phyloP scores from a whole-genome alignment of 768 basidiomycete genomes.

The Pleurotus cornucopiae region DNA sequence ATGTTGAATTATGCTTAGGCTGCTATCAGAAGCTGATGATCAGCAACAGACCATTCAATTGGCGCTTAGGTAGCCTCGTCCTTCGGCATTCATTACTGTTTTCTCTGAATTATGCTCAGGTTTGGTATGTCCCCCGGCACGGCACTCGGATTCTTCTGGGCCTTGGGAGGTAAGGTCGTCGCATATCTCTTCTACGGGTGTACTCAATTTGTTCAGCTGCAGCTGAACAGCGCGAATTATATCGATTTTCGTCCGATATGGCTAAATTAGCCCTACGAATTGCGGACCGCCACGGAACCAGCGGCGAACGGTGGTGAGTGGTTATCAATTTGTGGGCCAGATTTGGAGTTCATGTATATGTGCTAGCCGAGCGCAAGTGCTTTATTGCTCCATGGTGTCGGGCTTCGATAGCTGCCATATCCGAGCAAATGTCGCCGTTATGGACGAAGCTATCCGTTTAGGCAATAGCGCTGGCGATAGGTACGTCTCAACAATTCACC shows the following conservation, averaged over 20 bases:
- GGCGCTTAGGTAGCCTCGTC: slow-evolving; percentile 47
- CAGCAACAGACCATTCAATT: slow-evolving; percentile 54
- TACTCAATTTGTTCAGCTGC: slow-evolving; percentile 32
- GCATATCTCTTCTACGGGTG: background rate
- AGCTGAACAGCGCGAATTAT: slow-evolving; percentile 58
- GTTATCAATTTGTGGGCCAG: background rate
- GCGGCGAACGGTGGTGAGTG: slow-evolving; percentile 61
- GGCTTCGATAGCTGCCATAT: slow-evolving; percentile 66
- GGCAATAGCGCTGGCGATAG: slow-evolving; percentile 66
- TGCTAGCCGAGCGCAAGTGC: slow-evolving; percentile 48
- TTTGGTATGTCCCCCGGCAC: slow-evolving; percentile 68
- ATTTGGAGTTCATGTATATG: slow-evolving; percentile 7
- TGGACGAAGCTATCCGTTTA: slow-evolving; percentile 61
- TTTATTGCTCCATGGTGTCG: slow-evolving; percentile 60
- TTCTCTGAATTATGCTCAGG: slow-evolving; percentile 24
- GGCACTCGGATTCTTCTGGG: slow-evolving; percentile 71
- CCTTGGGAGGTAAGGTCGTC: slow-evolving; percentile 45
- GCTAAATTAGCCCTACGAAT: slow-evolving; percentile 64
- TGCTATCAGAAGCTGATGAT: background rate
- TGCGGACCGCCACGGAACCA: slow-evolving; percentile 61
- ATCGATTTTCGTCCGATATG: slow-evolving; percentile 65
- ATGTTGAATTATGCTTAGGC: slow-evolving; percentile 16
- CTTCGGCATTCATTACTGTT: background rate
- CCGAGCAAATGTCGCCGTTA: slow-evolving; percentile 52
- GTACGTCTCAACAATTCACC: slow-evolving; percentile 24